These are phyloP conservation scores for Fereydounia khargensis DNA, from an alignment of 1,284 basidiomycete genomes.

Conservation along the genomic window DNA sequence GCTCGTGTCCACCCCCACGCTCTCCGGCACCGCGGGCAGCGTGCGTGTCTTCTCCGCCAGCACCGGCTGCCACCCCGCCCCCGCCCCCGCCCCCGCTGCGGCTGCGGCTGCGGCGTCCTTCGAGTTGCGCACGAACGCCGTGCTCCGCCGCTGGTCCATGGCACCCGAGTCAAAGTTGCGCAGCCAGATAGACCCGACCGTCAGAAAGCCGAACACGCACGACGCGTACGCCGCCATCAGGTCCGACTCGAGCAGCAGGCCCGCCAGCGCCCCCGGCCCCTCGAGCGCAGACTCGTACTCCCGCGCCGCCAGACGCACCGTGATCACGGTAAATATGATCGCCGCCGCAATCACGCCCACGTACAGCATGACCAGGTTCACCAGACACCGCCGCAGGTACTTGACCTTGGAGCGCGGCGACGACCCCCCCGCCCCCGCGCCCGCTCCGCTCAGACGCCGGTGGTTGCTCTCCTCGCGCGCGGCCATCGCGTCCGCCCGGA, in stretches of 20 bases:
- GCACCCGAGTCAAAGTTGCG: slow-evolving; percentile 25
- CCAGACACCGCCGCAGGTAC: slow-evolving; percentile 39
- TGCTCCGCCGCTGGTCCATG: not conserved
- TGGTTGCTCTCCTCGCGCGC: not conserved
- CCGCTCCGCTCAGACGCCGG: not conserved
- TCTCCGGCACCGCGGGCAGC: slow-evolving; percentile 45
- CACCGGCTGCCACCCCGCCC: not conserved
- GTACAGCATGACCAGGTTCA: slow-evolving; percentile 41
- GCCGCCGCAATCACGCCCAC: slow-evolving; percentile 38
- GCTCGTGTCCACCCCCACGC: slow-evolving; percentile 28
- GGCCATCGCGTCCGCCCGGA: too few relatives aligned
- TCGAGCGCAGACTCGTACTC: slow-evolving; percentile 21
- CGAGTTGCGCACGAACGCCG: not conserved
- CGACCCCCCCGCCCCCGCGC: too few relatives aligned
- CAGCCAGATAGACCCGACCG: slow-evolving; percentile 32
- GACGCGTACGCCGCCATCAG: slow-evolving; percentile 16
- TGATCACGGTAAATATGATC: slow-evolving; percentile 17
- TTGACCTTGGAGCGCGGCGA: slow-evolving; percentile 21
- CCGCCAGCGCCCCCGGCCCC: slow-evolving; percentile 3
- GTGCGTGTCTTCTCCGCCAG: slow-evolving; percentile 21
- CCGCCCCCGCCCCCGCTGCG: not conserved
- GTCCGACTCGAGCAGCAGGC: slow-evolving; percentile 4
- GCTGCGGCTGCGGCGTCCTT: not conserved
- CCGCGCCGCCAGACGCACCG: slow-evolving; percentile 21
- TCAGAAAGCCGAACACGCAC: slow-evolving; percentile 29